Percentiles rank a stretch among this genome's conserved stretches.
Conservation (phyloP, 495 filamentous ascomycete species). For the Tuber melanosporum region DNA sequence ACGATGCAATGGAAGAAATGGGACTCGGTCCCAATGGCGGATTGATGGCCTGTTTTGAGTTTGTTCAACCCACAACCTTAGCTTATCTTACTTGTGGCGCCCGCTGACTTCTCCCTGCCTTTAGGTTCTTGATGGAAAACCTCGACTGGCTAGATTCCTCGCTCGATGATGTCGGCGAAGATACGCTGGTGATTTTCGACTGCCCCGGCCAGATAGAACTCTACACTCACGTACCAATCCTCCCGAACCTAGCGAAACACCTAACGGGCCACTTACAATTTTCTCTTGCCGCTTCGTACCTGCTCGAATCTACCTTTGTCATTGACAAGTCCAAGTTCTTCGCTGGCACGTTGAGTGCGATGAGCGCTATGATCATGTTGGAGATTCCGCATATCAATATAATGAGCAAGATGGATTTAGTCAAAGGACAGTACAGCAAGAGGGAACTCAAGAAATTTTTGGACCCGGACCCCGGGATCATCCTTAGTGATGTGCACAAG, state of each 20-base stretch:
- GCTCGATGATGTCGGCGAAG: constrained; percentile 80
- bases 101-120: constrained; percentile 7
- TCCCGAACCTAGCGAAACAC: constrained; percentile 77
- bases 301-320: constrained; percentile 91
- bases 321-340: constrained; percentile 96
- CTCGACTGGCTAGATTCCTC: constrained; percentile 87
- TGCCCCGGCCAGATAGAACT: constrained; percentile 99
- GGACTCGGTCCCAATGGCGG: constrained; percentile 89
- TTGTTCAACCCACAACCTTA: constrained; percentile 7
- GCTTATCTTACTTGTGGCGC: background rate
- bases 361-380: constrained; percentile 98
- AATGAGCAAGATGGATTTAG: constrained; percentile 92
- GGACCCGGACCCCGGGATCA: constrained; percentile 64
- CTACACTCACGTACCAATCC: constrained; percentile 90
- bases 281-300: constrained; percentile 87
- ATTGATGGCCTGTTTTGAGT: constrained; percentile 96
- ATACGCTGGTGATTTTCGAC: constrained; percentile 94
- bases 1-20: constrained; percentile 98
- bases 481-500: constrained; percentile 39
- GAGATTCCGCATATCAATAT: constrained; percentile 94
- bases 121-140: constrained; percentile 76
- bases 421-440: constrained; percentile 72
- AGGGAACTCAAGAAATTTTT: constrained; percentile 81
- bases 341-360: constrained; percentile 85
- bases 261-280: constrained; percentile 75